Evolutionary conservation across 2,329 filamentous ascomycete species (phyloP).

Genomic region (Cytospora mali): DNA sequence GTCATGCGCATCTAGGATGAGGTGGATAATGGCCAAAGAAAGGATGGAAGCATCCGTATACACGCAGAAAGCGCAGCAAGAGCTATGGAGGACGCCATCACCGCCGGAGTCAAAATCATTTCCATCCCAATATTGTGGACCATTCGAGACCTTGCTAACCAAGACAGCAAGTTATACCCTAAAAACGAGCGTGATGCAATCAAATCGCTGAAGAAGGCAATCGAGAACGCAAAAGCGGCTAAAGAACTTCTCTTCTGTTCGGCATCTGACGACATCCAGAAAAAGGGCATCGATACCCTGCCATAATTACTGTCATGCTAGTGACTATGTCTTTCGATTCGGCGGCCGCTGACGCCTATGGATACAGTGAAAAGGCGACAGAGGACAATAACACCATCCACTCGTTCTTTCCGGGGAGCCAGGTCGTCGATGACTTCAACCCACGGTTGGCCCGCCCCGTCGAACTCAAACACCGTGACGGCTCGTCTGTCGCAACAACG

Average conservation of each 20-base stretch:
- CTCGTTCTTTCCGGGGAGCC: constrained; percentile 5
- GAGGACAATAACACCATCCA: constrained; percentile 10
- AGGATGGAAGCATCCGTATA: neutral
- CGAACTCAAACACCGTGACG: constrained; percentile 10
- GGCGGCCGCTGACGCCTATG: constrained; percentile 10
- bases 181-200: neutral
- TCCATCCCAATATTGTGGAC: constrained; percentile 14
- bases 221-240: neutral
- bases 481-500: constrained; percentile 13
- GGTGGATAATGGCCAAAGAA: neutral
- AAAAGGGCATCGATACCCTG: constrained; percentile 6
- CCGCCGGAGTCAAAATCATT: constrained; percentile 4
- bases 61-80: constrained; percentile 3
- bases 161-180: neutral
- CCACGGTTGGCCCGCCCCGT: neutral
- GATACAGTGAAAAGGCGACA: constrained; percentile 5
- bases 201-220: neutral
- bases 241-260: constrained; percentile 7
- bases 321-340: neutral
- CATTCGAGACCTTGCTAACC: neutral
- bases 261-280: constrained; percentile 6
- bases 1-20: constrained; percentile 15
- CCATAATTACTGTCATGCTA: constrained; percentile 6
- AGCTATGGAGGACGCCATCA: constrained; percentile 13
- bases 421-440: constrained; percentile 11